Evolutionary conservation across 768 basidiomycete genomes (phyloP).

Genomic region (Agaricus subrufescens): DNA sequence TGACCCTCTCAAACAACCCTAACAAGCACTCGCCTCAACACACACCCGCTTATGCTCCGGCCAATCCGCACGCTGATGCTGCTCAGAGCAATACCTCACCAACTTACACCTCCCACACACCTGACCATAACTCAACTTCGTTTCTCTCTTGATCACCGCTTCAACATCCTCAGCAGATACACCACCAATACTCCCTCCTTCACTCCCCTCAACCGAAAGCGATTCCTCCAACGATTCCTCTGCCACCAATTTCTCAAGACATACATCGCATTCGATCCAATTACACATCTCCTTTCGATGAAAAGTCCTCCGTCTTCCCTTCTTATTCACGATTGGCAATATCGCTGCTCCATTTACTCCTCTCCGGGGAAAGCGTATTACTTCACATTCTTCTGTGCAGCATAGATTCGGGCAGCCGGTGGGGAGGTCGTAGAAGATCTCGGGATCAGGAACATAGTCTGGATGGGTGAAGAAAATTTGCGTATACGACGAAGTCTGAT

Average conservation of each 20-base stretch:
- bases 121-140: slow-evolving; percentile 39
- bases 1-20: too few species aligned
- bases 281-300: slow-evolving; percentile 72
- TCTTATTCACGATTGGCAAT: slow-evolving; percentile 38
- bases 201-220: neutral
- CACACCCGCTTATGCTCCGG: slow-evolving; percentile 74
- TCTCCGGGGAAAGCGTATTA: slow-evolving; percentile 71
- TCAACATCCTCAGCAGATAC: slow-evolving; percentile 18
- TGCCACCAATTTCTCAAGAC: slow-evolving; percentile 43
- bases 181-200: neutral
- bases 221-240: neutral
- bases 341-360: slow-evolving; percentile 59
- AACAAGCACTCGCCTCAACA: slow-evolving; percentile 12
- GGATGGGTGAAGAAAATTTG: slow-evolving; percentile 77
- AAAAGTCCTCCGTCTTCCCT: slow-evolving; percentile 33
- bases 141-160: neutral
- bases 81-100: slow-evolving; percentile 72
- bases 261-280: slow-evolving; percentile 71
- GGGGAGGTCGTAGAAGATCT: slow-evolving; percentile 74
- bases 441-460: slow-evolving; percentile 64
- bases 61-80: slow-evolving; percentile 76
- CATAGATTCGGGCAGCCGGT: slow-evolving; percentile 77
- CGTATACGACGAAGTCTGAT: slow-evolving; percentile 76
- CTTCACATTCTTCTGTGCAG: slow-evolving; percentile 78
- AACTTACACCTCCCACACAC: slow-evolving; percentile 75